A percentile compares a stretch with the other conserved stretches of the same genome.
These are phyloP conservation scores for Emergomyces orientalis DNA, from an alignment of 2,329 filamentous ascomycete genomes.

Conservation along the genomic window DNA sequence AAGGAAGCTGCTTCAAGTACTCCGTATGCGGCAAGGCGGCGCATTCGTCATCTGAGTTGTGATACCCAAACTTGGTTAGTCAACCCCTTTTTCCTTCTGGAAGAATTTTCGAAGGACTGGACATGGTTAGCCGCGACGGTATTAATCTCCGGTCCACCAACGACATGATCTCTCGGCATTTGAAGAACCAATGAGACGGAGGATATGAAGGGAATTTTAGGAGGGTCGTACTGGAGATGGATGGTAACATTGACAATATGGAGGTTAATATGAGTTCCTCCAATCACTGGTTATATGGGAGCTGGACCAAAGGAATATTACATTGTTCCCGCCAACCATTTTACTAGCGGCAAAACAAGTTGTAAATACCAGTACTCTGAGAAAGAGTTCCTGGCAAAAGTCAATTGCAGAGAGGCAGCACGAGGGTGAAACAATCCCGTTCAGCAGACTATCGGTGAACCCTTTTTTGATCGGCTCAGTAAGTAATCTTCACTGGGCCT, in stretches of 20 bases:
- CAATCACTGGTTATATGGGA: not conserved
- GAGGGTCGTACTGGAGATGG: not conserved
- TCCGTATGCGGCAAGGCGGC: not conserved
- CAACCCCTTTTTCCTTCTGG: slow-evolving; percentile 5
- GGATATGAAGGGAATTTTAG: not conserved
- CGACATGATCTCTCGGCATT: not conserved
- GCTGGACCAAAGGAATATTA: not conserved
- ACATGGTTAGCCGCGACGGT: not conserved
- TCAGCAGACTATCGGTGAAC: not conserved
- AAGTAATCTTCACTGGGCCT: not conserved
- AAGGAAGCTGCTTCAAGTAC: too few relatives aligned
- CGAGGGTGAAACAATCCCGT: not conserved
- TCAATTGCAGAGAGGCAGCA: not conserved
- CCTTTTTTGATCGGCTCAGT: not conserved
- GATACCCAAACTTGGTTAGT: not conserved
- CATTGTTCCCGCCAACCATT: not conserved
- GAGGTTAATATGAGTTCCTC: not conserved
- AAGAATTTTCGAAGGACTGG: slow-evolving; percentile 3
- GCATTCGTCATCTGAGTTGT: not conserved
- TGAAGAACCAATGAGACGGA: not conserved
- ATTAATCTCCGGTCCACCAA: slow-evolving; percentile 1
- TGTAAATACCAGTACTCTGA: not conserved
- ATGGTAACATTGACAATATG: not conserved
- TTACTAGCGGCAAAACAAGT: not conserved
- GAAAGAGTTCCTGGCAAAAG: not conserved